Percentiles rank a stretch among this genome's conserved stretches.
Evolutionary conservation across 345 rosid genomes (phyloP).

Genomic region (Populus euphratica): DNA sequence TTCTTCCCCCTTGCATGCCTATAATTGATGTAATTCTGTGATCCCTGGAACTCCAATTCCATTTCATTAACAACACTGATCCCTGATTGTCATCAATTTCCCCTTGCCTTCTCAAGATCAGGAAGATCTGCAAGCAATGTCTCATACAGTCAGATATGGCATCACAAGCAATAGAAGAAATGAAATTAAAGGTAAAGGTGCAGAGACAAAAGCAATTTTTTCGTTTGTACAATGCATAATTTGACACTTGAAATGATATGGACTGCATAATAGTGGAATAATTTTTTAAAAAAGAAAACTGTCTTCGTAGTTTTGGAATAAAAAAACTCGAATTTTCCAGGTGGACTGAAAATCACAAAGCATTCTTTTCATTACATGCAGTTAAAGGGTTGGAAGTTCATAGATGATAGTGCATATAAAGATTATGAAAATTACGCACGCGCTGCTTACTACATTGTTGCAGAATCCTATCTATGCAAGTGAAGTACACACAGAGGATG

Average conservation of each 20-base stretch:
- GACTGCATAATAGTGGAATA: neutral
- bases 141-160: neutral
- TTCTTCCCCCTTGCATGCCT: neutral
- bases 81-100: slow-evolving; percentile 20
- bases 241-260: neutral
- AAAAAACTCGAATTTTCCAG: neutral
- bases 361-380: neutral
- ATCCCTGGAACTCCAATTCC: neutral
- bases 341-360: neutral
- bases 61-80: neutral
- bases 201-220: neutral
- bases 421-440: neutral
- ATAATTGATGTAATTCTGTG: neutral
- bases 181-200: neutral
- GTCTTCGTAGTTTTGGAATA: neutral
- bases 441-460: neutral
- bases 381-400: neutral
- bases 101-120: slow-evolving; percentile 91
- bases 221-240: neutral
- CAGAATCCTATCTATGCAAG: neutral
- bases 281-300: too few species aligned
- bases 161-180: neutral
- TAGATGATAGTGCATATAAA: neutral
- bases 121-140: slow-evolving; percentile 71
- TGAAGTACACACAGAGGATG: neutral